A percentile compares a stretch with the other conserved stretches of the same genome.
These are phyloP conservation scores for Umbelopsis vinacea DNA, from an alignment of 192 early-diverging fungal species.

Conservation along the genomic window DNA sequence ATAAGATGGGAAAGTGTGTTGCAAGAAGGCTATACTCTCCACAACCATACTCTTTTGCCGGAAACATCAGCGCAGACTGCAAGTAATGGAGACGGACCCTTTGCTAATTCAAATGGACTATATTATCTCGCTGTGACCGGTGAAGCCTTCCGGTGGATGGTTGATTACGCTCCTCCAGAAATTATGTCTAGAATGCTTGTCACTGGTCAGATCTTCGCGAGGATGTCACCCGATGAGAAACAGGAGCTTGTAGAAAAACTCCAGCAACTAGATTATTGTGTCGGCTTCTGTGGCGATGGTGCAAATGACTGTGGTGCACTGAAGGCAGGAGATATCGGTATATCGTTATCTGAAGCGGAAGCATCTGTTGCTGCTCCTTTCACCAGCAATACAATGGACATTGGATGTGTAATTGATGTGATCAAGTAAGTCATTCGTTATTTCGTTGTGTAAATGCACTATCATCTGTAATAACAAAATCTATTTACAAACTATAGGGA, in stretches of 20 bases:
- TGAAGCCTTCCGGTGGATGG: constrained; percentile 94
- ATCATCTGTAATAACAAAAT: neutral
- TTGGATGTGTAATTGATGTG: constrained; percentile 91
- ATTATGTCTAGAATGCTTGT: constrained; percentile 80
- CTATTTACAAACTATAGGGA: constrained; percentile 57
- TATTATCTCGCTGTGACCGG: constrained; percentile 94
- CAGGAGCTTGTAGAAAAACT: constrained; percentile 89
- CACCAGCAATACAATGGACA: constrained; percentile 87
- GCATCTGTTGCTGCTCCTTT: constrained; percentile 98
- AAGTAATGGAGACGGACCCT: neutral
- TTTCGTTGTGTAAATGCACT: neutral
- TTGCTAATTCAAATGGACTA: constrained; percentile 31
- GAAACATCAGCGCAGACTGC: neutral
- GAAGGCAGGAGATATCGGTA: constrained; percentile 93
- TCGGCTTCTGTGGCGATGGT: constrained; percentile 99
- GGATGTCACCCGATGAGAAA: constrained; percentile 99
- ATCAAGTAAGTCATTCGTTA: constrained; percentile 57
- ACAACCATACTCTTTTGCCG: constrained; percentile 47
- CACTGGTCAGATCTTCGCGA: constrained; percentile 90
- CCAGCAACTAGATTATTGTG: constrained; percentile 89
- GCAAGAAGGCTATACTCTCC: constrained; percentile 47
- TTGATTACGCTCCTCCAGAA: constrained; percentile 73
- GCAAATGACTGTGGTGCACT: constrained; percentile 99
- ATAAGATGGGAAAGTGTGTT: constrained; percentile 76
- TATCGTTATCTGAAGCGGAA: constrained; percentile 97